phyloP scores from a whole-genome alignment of 164 flowering plant species.

The Tetracentron sinense region DNA sequence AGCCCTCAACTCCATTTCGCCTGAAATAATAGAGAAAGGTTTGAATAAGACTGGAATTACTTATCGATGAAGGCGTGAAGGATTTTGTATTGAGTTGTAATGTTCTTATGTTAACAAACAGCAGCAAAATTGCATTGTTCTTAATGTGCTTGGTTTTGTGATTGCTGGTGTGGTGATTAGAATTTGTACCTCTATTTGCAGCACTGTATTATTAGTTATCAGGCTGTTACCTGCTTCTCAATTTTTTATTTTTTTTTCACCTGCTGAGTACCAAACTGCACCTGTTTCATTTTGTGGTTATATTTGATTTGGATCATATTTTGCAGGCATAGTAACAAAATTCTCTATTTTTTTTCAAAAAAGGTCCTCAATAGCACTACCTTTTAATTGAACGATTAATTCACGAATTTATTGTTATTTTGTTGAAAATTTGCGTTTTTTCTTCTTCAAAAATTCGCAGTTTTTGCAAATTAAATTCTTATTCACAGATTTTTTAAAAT shows the following conservation, averaged over 20 bases:
- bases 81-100: slow-evolving; percentile 18
- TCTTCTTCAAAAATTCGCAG: too few species aligned
- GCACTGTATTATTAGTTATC: slow-evolving; percentile 7
- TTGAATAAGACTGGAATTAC: slow-evolving; percentile 8
- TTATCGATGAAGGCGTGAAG: slow-evolving; percentile 19
- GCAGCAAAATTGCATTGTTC: slow-evolving; percentile 15
- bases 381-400: too few species aligned
- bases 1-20: slow-evolving; percentile 12
- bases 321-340: too few species aligned
- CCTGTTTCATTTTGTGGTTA: background rate
- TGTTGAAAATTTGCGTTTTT: too few species aligned
- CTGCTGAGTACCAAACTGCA: background rate
- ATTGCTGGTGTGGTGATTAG: slow-evolving; percentile 24
- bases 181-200: slow-evolving; percentile 16
- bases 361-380: too few species aligned
- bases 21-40: slow-evolving; percentile 2
- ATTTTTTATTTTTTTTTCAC: background rate
- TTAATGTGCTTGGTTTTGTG: slow-evolving; percentile 25
- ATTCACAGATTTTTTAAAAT: too few species aligned
- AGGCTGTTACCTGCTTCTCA: background rate
- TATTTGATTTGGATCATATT: too few species aligned
- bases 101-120: slow-evolving; percentile 19
- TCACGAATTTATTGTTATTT: too few species aligned
- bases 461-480: too few species aligned
- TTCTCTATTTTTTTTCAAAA: too few species aligned